Percentiles rank a stretch among this genome's conserved stretches.
phyloP scores from a whole-genome alignment of 768 basidiomycete genomes.

The Lyophyllum semitale region DNA sequence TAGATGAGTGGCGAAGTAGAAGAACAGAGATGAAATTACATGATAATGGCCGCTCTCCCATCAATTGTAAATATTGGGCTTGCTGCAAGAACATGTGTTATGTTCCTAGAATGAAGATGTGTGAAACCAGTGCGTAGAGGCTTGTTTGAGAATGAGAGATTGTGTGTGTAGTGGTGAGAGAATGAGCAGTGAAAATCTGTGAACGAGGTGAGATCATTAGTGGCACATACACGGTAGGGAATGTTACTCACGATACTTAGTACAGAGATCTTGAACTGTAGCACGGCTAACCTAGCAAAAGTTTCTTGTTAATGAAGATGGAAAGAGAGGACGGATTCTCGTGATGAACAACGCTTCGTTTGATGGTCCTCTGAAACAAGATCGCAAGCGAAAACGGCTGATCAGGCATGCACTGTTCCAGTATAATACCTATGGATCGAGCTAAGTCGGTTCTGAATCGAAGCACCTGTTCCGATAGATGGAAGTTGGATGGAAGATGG shows the following conservation, averaged over 20 bases:
- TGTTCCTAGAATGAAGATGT: neutral
- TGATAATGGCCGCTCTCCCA: conserved; percentile 2
- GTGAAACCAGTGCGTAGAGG: conserved; percentile 1
- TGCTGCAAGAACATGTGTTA: neutral
- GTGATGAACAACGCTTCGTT: no score
- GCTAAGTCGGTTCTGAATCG: no score
- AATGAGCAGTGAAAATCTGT: neutral
- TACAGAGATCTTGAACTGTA: neutral
- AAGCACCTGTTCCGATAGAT: no score
- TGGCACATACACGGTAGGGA: neutral
- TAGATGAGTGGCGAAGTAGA: neutral
- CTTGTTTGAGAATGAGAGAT: conserved; percentile 1
- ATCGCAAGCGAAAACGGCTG: no score
- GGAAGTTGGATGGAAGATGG: no score
- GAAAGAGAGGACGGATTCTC: no score
- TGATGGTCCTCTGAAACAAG: no score
- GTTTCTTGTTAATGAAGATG: no score
- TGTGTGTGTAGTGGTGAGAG: neutral
- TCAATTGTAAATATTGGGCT: conserved; percentile 1
- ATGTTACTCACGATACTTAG: neutral
- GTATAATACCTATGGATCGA: no score
- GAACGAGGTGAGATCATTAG: neutral
- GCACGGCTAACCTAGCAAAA: neutral
- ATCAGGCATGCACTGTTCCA: no score
- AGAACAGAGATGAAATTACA: neutral